Conservation (phyloP, 768 basidiomycete genomes). For the Harrya chromipes region DNA sequence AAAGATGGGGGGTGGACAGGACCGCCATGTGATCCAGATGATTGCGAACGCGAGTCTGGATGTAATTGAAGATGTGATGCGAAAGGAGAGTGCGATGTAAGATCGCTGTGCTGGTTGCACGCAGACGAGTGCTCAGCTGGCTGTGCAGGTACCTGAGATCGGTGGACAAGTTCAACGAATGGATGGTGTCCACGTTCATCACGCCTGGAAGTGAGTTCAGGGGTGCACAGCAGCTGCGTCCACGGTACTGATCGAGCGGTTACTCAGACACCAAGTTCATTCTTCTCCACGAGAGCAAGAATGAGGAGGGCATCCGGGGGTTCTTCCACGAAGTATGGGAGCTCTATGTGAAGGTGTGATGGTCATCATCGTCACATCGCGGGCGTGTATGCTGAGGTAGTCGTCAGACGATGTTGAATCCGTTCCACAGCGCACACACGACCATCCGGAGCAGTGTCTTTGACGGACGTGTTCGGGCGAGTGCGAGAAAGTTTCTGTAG, state of each 20-base stretch:
- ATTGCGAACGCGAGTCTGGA: slow-evolving; percentile 97
- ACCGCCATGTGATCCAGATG: slow-evolving; percentile 97
- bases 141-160: slow-evolving; percentile 84
- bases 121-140: slow-evolving; percentile 10
- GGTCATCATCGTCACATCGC: background rate
- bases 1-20: slow-evolving; percentile 76
- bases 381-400: background rate
- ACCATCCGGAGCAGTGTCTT: slow-evolving; percentile 77
- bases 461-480: slow-evolving; percentile 78
- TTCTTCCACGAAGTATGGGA: slow-evolving; percentile 99
- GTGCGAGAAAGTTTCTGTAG: slow-evolving; percentile 80
- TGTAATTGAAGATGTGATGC: slow-evolving; percentile 89
- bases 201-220: slow-evolving; percentile 85
- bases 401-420: slow-evolving; percentile 78
- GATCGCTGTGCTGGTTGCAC: slow-evolving; percentile 22
- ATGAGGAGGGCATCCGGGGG: slow-evolving; percentile 91
- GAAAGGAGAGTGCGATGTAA: slow-evolving; percentile 76
- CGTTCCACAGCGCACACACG: slow-evolving; percentile 93
- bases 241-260: slow-evolving; percentile 7
- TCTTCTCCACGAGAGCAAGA: slow-evolving; percentile 90
- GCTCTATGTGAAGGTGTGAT: slow-evolving; percentile 85
- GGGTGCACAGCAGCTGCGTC: slow-evolving; percentile 10
- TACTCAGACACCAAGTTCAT: slow-evolving; percentile 89
- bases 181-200: slow-evolving; percentile 95
- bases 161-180: slow-evolving; percentile 98